Evolutionary conservation across 2,329 filamentous ascomycete genomes (phyloP), one percentile per base, ranked within the genome.

Genomic region (Aspergillus quadrilineatus): DNA sequence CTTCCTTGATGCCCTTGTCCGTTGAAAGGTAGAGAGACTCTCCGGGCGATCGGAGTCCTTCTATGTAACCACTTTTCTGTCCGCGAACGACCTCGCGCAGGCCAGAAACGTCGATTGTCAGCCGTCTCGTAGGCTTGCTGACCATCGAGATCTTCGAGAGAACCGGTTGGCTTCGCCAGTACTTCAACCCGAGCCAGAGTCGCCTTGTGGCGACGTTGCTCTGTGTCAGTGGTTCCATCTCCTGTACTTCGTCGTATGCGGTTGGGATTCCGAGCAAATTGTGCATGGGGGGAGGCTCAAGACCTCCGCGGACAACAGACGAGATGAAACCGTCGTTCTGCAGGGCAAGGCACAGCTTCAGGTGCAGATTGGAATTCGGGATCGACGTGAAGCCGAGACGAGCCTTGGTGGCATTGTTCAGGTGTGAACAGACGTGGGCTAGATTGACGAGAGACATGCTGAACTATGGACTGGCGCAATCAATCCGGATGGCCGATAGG

Each of bases 101-200:
- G 46, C 86, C 82, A 14, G 76, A 60, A 26, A 87, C 80, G 50
- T 85, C 80, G 60, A 90, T 79, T 65, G 82, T 88, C 70, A 95
- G 82, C 65, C 85, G 75, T 62, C 90, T 82, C 67, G 84, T 92
- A 8, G 91, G 89, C 74, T 87, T 93, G 68, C 84, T 88, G 58
- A 96, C 79, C 69, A 88, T 73, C 48, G 75, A 73, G 67, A 93
- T 81, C 62, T 84, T 81, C 60, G 79, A 80, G 63, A 97, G 76
- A 22, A 96, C 91, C 5, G 92, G 90, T 73, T 87, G 81, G 69
- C 89, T 89, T 64, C 92, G 86, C 84, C 85, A 90, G 82, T 96
- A 96, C 78, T 96, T 96, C 67, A 96, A 78, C 1, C 91, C 91
- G 10, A 97, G 76, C 92, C 92, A 97, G 63, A 97, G 78, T 58